Conservation (phyloP, 208 protist genomes). For the Crithidia mellificae region DNA sequence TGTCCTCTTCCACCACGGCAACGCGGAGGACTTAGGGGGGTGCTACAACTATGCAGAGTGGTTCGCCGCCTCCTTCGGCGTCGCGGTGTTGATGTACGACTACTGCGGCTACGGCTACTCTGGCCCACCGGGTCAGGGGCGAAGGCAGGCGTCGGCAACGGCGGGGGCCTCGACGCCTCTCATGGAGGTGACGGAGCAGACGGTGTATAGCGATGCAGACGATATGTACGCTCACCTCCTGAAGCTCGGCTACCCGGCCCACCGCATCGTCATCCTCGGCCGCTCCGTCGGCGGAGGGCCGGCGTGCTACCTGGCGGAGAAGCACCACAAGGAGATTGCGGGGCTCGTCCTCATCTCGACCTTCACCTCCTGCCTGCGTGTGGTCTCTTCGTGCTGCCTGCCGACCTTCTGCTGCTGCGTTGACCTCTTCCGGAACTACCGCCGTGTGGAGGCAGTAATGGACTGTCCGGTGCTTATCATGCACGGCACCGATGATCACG, state of each 20-base stretch:
- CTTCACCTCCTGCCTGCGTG: conserved; percentile 72
- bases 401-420: conserved; percentile 40
- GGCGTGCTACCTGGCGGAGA: conserved; percentile 69
- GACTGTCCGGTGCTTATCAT: conserved; percentile 70
- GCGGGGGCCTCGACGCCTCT: neutral
- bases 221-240: conserved; percentile 58
- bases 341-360: conserved; percentile 71
- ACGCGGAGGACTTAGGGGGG: conserved; percentile 65
- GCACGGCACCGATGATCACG: conserved; percentile 59
- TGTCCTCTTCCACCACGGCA: conserved; percentile 78
- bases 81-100: conserved; percentile 68
- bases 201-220: conserved; percentile 72
- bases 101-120: conserved; percentile 85
- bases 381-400: conserved; percentile 36
- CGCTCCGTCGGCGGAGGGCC: conserved; percentile 80
- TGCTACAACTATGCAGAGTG: conserved; percentile 37
- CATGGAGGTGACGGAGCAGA: conserved; percentile 31
- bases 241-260: conserved; percentile 37
- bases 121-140: neutral
- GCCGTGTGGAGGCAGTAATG: conserved; percentile 39
- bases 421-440: conserved; percentile 66
- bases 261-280: conserved; percentile 63
- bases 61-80: conserved; percentile 27
- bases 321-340: conserved; percentile 60
- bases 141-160: too few relatives aligned